phyloP scores from a whole-genome alignment of 192 early-diverging fungal species.

The Coemansia sp. region DNA sequence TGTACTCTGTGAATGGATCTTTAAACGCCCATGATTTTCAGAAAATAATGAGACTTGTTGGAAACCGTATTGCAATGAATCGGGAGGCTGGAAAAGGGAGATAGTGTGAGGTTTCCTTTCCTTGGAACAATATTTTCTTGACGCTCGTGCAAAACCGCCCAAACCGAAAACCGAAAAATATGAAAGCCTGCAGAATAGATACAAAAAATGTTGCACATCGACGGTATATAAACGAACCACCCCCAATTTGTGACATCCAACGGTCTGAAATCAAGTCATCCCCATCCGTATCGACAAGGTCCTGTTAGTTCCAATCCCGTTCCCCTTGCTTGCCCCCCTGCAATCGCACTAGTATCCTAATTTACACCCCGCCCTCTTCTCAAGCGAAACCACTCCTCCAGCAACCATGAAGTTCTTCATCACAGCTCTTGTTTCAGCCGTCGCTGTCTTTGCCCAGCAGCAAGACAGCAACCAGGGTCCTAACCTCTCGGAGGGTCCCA shows the following conservation, averaged over 20 bases:
- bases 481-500: conserved; percentile 19
- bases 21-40: no score
- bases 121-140: not conserved
- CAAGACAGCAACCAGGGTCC: conserved; percentile 23
- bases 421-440: conserved; percentile 21
- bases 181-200: not conserved
- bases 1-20: no score
- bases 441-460: conserved; percentile 36
- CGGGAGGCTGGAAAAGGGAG: not conserved
- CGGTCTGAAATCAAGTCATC: not conserved
- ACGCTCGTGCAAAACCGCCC: not conserved
- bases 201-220: not conserved
- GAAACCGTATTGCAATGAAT: no score
- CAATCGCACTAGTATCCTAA: no score
- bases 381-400: not conserved
- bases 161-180: not conserved
- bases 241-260: not conserved
- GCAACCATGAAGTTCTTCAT: conserved; percentile 22
- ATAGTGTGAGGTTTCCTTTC: not conserved
- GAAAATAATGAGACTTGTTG: no score
- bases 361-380: no score
- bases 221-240: not conserved
- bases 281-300: conserved; percentile 6
- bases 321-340: not conserved
- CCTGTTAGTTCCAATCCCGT: not conserved